A percentile compares a stretch with the other conserved stretches of the same genome.
Conservation (phyloP, 352 stramenopile species). For the Phytophthora fragariae region DNA sequence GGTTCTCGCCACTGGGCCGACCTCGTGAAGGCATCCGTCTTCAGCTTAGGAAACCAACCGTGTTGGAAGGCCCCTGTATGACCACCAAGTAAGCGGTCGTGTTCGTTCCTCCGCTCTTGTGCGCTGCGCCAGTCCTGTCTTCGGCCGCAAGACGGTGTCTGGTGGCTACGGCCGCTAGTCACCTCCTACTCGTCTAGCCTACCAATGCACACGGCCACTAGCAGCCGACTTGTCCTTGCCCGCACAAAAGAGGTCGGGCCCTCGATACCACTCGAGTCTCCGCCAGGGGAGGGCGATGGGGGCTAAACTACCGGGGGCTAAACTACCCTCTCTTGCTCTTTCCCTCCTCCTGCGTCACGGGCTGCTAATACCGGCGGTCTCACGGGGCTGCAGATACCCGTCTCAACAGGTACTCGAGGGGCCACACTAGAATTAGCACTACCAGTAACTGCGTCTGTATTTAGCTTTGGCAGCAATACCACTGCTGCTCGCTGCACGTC, state of each 20-base stretch:
- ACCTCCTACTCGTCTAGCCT: background rate
- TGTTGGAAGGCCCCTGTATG: too few species aligned
- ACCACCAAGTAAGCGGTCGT: background rate
- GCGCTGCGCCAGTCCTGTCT: background rate
- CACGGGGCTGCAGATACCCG: too few species aligned
- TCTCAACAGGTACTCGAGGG: too few species aligned
- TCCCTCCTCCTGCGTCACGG: background rate
- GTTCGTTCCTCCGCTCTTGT: background rate
- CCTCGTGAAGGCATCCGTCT: too few species aligned
- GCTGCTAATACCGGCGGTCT: background rate
- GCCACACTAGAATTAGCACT: background rate
- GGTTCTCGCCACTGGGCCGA: too few species aligned
- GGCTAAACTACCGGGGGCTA: background rate
- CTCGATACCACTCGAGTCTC: too few species aligned
- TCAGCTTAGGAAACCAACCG: too few species aligned
- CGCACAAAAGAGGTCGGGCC: too few species aligned
- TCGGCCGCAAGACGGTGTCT: background rate
- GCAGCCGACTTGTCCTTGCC: too few species aligned
- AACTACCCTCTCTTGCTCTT: background rate
- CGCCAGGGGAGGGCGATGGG: too few species aligned
- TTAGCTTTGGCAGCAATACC: background rate
- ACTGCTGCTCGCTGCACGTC: background rate
- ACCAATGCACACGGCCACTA: too few species aligned
- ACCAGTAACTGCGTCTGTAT: background rate
- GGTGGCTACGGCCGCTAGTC: background rate